Evolutionary conservation across 169 alveolate species (phyloP), one percentile per base, ranked within the genome.

Genomic region (Cryptosporidium ryanae): DNA sequence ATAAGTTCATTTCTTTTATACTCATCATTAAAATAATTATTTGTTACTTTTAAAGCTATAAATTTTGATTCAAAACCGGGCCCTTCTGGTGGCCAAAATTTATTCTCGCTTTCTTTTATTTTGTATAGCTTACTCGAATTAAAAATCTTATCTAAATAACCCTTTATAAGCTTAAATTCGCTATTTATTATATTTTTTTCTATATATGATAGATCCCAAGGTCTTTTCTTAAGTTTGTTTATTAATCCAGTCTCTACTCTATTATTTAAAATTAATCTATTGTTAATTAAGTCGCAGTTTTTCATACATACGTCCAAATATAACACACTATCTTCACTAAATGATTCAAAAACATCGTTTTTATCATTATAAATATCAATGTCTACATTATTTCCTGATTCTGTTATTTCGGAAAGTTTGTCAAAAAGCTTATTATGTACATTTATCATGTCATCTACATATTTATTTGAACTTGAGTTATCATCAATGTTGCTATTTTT

Each of bases 21-120:
- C 8, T 38, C 8, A 38, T 38, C 8, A 38, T 6, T 38, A 38
- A 6, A 6, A 0, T 4, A 38, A 10, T 38, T 38, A 21, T 25
- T n/a, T 3, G 31, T 13, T 12, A 29, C 43, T 61, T 54, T 76
- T 15, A 76, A 0, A 21, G 71, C 61, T 59, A 76, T 76, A 55
- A 17, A 25, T 17, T 18, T 38, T 21, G 76, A 59, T 23, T 76
- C 87, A 32, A 18, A 34, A 23, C 87, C 87, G 23, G 87, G 87
- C 63, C 87, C 87, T 1, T 55, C 68, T 18, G 87, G 87, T 32
- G 87, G 87, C 87, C 87, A 76, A 15, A 13, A 57, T 44, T 48
- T 76, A 61, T 61, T 44, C 59, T 61, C 59, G 0, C 63, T 38
- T 43, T 76, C 87, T 8, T 18, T 76, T 12, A 76, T 63, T 76